These are phyloP conservation scores for Ambrosiella cleistominuta DNA, from an alignment of 2,329 filamentous ascomycete genomes.

Conservation along the genomic window DNA sequence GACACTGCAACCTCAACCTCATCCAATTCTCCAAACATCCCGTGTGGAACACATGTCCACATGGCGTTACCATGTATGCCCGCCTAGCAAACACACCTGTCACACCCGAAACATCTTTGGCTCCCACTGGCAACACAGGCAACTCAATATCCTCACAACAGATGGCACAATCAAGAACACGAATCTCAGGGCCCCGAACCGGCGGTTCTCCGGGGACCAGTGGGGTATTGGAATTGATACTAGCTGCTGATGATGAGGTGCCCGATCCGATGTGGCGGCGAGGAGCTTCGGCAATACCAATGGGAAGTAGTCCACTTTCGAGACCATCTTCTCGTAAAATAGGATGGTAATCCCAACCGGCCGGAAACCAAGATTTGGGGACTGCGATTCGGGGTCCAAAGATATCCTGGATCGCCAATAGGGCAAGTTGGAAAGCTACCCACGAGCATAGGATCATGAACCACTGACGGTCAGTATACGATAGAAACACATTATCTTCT, in stretches of 20 bases:
- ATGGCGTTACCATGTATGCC: conserved; percentile 93
- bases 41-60: conserved; percentile 88
- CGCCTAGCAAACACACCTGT: conserved; percentile 59
- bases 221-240: conserved; percentile 20
- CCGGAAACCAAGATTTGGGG: conserved; percentile 47
- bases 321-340: conserved; percentile 66
- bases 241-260: conserved; percentile 1
- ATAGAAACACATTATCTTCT: conserved; percentile 58
- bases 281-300: conserved; percentile 36
- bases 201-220: conserved; percentile 19
- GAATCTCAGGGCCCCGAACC: conserved; percentile 17
- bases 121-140: conserved; percentile 49
- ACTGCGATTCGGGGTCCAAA: conserved; percentile 80
- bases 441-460: conserved; percentile 50
- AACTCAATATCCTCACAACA: conserved; percentile 87
- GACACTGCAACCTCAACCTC: conserved; percentile 80
- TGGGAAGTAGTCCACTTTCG: conserved; percentile 63
- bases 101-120: conserved; percentile 25
- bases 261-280: neutral
- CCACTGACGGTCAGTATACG: conserved; percentile 51
- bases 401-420: conserved; percentile 66
- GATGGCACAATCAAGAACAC: conserved; percentile 78
- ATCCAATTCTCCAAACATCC: conserved; percentile 91
- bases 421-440: conserved; percentile 72
- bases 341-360: conserved; percentile 89